Conservation (phyloP, 1,284 basidiomycete species). For the Grifola frondosa region DNA sequence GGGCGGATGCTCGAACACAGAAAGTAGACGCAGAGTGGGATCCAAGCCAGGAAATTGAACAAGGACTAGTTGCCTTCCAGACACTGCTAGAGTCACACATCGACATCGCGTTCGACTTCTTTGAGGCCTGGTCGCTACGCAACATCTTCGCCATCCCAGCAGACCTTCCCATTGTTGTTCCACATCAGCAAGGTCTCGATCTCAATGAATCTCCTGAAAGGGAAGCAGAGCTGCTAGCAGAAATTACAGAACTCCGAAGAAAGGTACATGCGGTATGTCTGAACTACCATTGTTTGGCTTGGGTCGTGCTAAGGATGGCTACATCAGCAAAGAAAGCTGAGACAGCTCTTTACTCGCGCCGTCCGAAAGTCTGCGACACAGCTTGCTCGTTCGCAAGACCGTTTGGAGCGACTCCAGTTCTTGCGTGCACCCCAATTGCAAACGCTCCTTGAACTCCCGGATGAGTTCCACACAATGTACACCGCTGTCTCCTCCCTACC, state of each 20-base stretch:
- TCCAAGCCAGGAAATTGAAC: conserved; percentile 66
- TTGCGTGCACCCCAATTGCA: conserved; percentile 38
- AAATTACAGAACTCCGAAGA: conserved; percentile 57
- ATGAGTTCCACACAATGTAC: conserved; percentile 40
- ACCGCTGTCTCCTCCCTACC: conserved; percentile 49
- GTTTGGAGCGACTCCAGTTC: conserved; percentile 44
- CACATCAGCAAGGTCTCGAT: conserved; percentile 63
- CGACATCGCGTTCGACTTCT: conserved; percentile 78
- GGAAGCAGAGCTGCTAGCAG: conserved; percentile 59
- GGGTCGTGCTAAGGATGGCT: too few relatives aligned
- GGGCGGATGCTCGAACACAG: conserved; percentile 57
- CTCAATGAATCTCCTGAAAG: conserved; percentile 47
- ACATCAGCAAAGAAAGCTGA: conserved; percentile 61
- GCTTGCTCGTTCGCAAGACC: conserved; percentile 42
- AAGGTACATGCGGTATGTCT: conserved; percentile 59
- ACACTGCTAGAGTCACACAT: conserved; percentile 76
- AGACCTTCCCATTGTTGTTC: conserved; percentile 64
- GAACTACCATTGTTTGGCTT: too few relatives aligned
- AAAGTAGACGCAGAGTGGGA: conserved; percentile 48
- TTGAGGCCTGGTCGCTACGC: conserved; percentile 75
- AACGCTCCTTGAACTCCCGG: conserved; percentile 24
- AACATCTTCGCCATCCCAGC: conserved; percentile 73
- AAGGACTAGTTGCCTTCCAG: conserved; percentile 74
- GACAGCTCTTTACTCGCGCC: conserved; percentile 49
- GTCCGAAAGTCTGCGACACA: conserved; percentile 45